A percentile compares a stretch with the other conserved stretches of the same genome.
Evolutionary conservation across 2,329 filamentous ascomycete genomes (phyloP).

Genomic region (Colletotrichum caudatum): DNA sequence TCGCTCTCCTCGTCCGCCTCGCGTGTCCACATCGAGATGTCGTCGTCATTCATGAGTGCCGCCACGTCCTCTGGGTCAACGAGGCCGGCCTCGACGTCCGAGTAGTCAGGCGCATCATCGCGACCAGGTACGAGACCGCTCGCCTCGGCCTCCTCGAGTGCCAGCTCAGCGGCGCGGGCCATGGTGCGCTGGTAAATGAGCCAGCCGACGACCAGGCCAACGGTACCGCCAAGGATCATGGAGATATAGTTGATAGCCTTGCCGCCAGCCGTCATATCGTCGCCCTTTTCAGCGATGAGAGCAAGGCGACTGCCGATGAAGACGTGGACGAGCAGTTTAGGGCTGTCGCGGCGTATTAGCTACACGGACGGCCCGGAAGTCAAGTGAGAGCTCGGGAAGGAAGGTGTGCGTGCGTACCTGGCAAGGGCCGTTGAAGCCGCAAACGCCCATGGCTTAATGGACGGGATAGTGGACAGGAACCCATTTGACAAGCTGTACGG

Average conservation of each 20-base stretch:
- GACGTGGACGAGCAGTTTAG: conserved; percentile 90
- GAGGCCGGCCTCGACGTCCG: conserved; percentile 59
- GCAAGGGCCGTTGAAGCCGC: conserved; percentile 85
- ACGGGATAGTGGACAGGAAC: conserved; percentile 93
- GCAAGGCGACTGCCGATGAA: conserved; percentile 91
- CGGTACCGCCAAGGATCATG: conserved; percentile 77
- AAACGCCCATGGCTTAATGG: conserved; percentile 81
- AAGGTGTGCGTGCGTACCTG: conserved; percentile 55
- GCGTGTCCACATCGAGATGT: conserved; percentile 69
- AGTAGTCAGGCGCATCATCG: conserved; percentile 49
- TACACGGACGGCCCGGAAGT: background rate
- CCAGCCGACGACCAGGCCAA: conserved; percentile 82
- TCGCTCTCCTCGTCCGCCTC: conserved; percentile 50
- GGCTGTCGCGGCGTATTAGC: conserved; percentile 57
- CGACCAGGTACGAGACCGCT: conserved; percentile 42
- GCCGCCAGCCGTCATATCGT: conserved; percentile 82
- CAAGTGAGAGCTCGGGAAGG: background rate
- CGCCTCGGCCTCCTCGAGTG: conserved; percentile 55
- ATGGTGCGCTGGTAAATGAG: conserved; percentile 84
- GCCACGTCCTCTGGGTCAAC: conserved; percentile 64
- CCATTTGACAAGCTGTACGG: conserved; percentile 95
- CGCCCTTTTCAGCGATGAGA: conserved; percentile 83
- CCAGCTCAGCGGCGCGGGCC: conserved; percentile 70
- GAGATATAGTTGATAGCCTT: conserved; percentile 86
- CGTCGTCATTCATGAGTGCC: conserved; percentile 69